phyloP scores from a whole-genome alignment of 2,329 filamentous ascomycete species.

The Fusarium annulatum region DNA sequence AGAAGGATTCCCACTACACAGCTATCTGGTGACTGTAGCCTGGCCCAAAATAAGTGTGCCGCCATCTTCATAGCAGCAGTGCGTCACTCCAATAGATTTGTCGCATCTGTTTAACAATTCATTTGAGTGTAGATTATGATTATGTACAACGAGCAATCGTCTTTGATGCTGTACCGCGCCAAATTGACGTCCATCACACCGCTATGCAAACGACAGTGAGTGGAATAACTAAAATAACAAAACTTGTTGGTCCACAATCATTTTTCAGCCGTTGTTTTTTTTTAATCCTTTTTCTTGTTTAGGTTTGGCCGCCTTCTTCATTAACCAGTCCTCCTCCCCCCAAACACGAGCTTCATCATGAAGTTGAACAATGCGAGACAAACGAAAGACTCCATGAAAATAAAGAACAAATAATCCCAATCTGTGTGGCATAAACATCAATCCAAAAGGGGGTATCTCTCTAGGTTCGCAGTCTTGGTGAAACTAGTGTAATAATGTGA shows the following conservation, averaged over 20 bases:
- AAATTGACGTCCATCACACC: constrained; percentile 30
- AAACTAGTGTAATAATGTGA: constrained; percentile 44
- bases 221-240: constrained; percentile 20
- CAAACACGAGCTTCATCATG: constrained; percentile 7
- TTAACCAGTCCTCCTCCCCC: neutral
- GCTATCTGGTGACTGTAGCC: neutral
- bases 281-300: constrained; percentile 14
- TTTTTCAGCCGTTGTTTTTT: constrained; percentile 3
- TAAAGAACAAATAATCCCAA: constrained; percentile 35
- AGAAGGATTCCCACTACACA: neutral
- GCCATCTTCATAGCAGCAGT: neutral
- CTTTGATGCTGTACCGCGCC: constrained; percentile 11
- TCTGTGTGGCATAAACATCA: constrained; percentile 46
- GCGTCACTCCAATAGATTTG: neutral
- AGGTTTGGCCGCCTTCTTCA: constrained; percentile 8
- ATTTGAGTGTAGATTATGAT: constrained; percentile 43
- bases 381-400: constrained; percentile 22
- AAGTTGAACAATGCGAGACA: constrained; percentile 24
- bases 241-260: constrained; percentile 19
- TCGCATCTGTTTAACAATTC: constrained; percentile 17
- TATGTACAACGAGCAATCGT: constrained; percentile 41
- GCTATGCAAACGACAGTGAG: constrained; percentile 39
- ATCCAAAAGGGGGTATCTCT: constrained; percentile 57
- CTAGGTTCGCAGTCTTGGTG: constrained; percentile 51
- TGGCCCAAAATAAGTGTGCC: neutral